These are phyloP conservation scores for Candolleomyces aberdarensis DNA, from an alignment of 768 basidiomycete species.

Conservation along the genomic window DNA sequence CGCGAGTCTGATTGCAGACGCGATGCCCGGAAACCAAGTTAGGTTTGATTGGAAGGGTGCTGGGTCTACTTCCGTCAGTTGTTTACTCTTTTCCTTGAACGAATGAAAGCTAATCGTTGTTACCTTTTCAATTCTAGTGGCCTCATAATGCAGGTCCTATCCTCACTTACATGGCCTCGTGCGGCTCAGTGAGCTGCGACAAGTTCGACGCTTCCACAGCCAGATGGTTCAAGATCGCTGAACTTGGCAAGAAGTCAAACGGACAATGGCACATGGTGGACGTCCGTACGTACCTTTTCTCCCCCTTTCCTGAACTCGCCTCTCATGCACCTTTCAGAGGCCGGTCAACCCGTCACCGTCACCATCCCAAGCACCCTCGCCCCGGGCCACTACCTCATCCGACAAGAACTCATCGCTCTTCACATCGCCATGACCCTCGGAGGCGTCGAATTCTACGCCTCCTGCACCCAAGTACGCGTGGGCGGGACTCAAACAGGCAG, in stretches of 20 bases:
- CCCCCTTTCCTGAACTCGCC: neutral
- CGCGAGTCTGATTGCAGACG: slow-evolving; percentile 49
- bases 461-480: slow-evolving; percentile 58
- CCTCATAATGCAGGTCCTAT: slow-evolving; percentile 62
- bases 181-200: slow-evolving; percentile 54
- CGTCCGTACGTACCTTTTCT: slow-evolving; percentile 32
- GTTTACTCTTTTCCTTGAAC: slow-evolving; percentile 2
- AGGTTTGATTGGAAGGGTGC: slow-evolving; percentile 55
- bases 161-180: slow-evolving; percentile 72
- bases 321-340: slow-evolving; percentile 22
- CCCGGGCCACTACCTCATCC: slow-evolving; percentile 68
- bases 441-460: slow-evolving; percentile 75
- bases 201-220: slow-evolving; percentile 55
- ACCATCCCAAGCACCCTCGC: slow-evolving; percentile 49
- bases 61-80: slow-evolving; percentile 27
- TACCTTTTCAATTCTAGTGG: slow-evolving; percentile 27
- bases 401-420: slow-evolving; percentile 74
- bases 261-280: slow-evolving; percentile 51
- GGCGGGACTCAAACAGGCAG: slow-evolving; percentile 48
- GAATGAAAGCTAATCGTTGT: neutral
- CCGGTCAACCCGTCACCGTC: slow-evolving; percentile 33
- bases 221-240: slow-evolving; percentile 72
- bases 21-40: slow-evolving; percentile 56
- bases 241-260: slow-evolving; percentile 40
- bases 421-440: slow-evolving; percentile 53